A percentile compares a stretch with the other conserved stretches of the same genome.
phyloP scores from a whole-genome alignment of 495 filamentous ascomycete species.

The Ramalina peruviana region DNA sequence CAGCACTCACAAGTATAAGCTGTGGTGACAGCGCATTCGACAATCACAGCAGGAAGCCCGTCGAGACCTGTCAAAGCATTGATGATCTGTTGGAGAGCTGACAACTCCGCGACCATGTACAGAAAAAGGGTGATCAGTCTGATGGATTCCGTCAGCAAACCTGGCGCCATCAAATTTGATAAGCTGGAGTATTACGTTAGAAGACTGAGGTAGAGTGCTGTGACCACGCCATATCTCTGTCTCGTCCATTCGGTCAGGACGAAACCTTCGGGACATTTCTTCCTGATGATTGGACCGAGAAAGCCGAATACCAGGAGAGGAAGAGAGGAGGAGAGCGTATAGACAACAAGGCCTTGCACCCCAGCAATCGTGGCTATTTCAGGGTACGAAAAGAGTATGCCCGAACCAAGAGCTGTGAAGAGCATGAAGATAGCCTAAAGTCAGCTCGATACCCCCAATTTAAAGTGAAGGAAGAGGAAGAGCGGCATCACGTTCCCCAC shows the following conservation, averaged over 20 bases:
- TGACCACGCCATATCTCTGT: constrained; percentile 50
- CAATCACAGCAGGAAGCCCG: constrained; percentile 58
- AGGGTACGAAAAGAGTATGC: constrained; percentile 64
- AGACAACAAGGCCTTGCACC: constrained; percentile 58
- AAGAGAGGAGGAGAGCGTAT: constrained; percentile 51
- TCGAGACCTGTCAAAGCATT: constrained; percentile 56
- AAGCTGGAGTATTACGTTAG: constrained; percentile 34
- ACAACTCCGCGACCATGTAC: constrained; percentile 71
- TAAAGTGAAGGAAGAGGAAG: constrained; percentile 20
- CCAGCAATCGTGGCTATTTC: constrained; percentile 67
- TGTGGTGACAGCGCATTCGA: constrained; percentile 56
- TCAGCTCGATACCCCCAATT: constrained; percentile 12
- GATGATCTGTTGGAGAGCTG: constrained; percentile 59
- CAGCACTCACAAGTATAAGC: constrained; percentile 55
- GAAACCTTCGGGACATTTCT: constrained; percentile 62
- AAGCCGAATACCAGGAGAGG: constrained; percentile 55
- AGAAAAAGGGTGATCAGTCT: constrained; percentile 60
- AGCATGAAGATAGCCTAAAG: constrained; percentile 16
- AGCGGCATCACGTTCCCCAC: constrained; percentile 87
- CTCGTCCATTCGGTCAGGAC: constrained; percentile 70
- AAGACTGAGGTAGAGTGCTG: constrained; percentile 54
- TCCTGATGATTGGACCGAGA: constrained; percentile 57
- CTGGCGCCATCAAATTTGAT: neutral
- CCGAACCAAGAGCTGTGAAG: constrained; percentile 55
- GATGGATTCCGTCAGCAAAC: neutral